Percentiles rank a stretch among this genome's conserved stretches.
These are phyloP conservation scores for Cladorrhinum sp. DNA, from an alignment of 2,329 filamentous ascomycete species.

Conservation along the genomic window DNA sequence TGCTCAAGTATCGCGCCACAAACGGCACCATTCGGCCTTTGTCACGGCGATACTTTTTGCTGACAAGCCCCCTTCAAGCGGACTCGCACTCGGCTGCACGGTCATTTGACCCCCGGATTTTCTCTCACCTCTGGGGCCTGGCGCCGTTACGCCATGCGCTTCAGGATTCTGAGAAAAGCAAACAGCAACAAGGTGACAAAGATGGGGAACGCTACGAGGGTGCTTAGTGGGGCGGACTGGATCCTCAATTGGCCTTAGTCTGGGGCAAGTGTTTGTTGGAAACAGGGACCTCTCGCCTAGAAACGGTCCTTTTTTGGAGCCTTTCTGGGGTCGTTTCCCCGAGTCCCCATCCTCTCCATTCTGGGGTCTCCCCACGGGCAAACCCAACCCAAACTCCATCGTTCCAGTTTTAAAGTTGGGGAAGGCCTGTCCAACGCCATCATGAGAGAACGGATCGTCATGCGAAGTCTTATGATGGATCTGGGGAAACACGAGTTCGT, in stretches of 20 bases:
- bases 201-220: not conserved
- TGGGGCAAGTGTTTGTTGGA: slow-evolving; percentile 4
- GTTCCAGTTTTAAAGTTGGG: not conserved
- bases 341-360: not conserved
- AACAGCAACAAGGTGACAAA: not conserved
- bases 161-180: not conserved
- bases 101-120: slow-evolving; percentile 12
- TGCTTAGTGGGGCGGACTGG: not conserved
- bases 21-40: slow-evolving; percentile 11
- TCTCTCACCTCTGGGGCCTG: too few relatives aligned
- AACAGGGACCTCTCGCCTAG: slow-evolving; percentile 16
- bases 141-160: slow-evolving; percentile 4
- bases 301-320: slow-evolving; percentile 29
- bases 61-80: not conserved
- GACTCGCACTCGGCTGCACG: slow-evolving; percentile 5
- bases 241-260: slow-evolving; percentile 2
- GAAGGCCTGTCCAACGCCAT: not conserved
- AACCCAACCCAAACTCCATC: not conserved
- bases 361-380: not conserved
- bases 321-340: slow-evolving; percentile 11
- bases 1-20: slow-evolving; percentile 3
- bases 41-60: slow-evolving; percentile 8
- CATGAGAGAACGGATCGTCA: too few relatives aligned
- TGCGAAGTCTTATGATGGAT: not conserved
- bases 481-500: not conserved